Conservation (phyloP, 805 yeast genomes). For the Suhomyces emberorum region DNA sequence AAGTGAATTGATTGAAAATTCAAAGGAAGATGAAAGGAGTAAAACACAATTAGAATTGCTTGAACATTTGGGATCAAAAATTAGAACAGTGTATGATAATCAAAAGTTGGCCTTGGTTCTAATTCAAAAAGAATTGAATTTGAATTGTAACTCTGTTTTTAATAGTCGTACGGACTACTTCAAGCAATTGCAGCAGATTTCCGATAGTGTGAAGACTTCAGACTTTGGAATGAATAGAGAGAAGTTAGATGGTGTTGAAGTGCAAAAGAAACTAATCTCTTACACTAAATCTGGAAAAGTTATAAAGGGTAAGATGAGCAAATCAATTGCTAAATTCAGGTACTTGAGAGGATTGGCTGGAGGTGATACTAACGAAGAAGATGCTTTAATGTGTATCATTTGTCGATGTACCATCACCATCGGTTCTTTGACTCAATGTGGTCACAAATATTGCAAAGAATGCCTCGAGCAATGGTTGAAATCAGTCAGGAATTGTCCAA, state of each 20-base stretch:
- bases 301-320: constrained; percentile 18
- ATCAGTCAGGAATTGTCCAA: constrained; percentile 63
- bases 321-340: constrained; percentile 32
- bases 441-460: constrained; percentile 83
- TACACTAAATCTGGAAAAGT: constrained; percentile 1
- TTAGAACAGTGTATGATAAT: constrained; percentile 35
- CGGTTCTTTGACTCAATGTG: constrained; percentile 86
- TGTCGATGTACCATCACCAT: constrained; percentile 67
- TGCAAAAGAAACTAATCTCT: constrained; percentile 1
- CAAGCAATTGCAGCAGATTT: constrained; percentile 77
- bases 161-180: constrained; percentile 82
- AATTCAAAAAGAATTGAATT: constrained; percentile 47
- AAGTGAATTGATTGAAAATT: constrained; percentile 21
- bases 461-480: constrained; percentile 77
- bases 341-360: constrained; percentile 29
- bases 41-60: constrained; percentile 18
- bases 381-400: constrained; percentile 62
- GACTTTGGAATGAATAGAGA: constrained; percentile 30
- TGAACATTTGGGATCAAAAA: constrained; percentile 15
- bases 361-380: constrained; percentile 12
- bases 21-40: constrained; percentile 7
- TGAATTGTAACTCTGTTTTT: constrained; percentile 59
- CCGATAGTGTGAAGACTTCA: constrained; percentile 64
- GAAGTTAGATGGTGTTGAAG: constrained; percentile 18
- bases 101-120: constrained; percentile 41